Evolutionary conservation across 192 early-diverging fungal genomes (phyloP), one percentile per base, ranked within the genome.

Genomic region (Umbelopsis sp.): DNA sequence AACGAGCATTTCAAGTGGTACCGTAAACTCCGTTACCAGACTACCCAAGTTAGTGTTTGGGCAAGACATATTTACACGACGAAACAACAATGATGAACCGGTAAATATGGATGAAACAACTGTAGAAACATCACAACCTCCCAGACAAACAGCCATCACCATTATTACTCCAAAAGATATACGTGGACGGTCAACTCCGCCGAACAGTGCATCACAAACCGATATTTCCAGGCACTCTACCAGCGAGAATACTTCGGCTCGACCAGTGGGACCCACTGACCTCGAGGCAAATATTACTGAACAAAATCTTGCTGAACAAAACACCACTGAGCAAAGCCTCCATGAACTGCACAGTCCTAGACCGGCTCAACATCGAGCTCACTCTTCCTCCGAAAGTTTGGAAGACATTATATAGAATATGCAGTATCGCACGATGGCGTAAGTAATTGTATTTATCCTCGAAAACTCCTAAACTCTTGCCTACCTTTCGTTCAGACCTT

Each of bases 111-210:
- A 45, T 23, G 44, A 0, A 10, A 10, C 41, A 9, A 41, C 27
- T 22, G 21, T 23, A 35, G 46, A n/a, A 7, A 3, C 12, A 35
- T 16, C 66, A 12, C 53, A 12, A 2, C 51, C 70, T 5, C 70
- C 53, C 58, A 55, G 55, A 9, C 70, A 71, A 46, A 71, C 49
- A 3, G 70, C 70, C 44, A 71, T 71, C 10, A 71, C 70, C 25
- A 71, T 71, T 27, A 41, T 71, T 46, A 71, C 48, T 8, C 70
- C 70, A 11, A 58, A 71, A 16, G 20, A 70, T 21, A 18, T 46
- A 15, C 53, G 20, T 18, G 25, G 5, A 30, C 21, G 25, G 55
- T 16, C 55, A 2, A 3, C 8, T n/a, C 37, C 16, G 11, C 16
- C 55, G 1, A 4, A 61, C 27, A 35, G 27, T 16, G 30, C 27